These are phyloP conservation scores for Saitozyma podzolica DNA, from an alignment of 768 basidiomycete species.

Conservation along the genomic window DNA sequence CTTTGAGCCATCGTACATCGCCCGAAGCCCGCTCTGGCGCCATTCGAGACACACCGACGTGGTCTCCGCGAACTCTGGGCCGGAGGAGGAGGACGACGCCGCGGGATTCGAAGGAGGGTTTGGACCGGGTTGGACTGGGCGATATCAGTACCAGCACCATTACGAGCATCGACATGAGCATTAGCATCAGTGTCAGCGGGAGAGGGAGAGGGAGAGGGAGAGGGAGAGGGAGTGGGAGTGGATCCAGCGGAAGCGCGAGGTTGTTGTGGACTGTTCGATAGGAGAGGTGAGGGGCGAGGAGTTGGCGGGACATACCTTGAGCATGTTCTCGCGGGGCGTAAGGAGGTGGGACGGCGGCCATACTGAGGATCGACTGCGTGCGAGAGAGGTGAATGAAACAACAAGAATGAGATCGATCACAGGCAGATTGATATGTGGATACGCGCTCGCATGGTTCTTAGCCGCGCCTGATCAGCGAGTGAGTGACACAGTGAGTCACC, in stretches of 20 bases:
- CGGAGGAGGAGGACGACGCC: background rate
- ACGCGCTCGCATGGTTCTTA: too few relatives aligned
- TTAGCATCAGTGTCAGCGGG: too few relatives aligned
- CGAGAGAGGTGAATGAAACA: too few relatives aligned
- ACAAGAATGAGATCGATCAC: too few relatives aligned
- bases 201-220: too few relatives aligned
- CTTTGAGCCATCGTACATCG: slow-evolving; percentile 71
- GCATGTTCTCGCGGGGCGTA: slow-evolving; percentile 23
- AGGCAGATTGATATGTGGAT: too few relatives aligned
- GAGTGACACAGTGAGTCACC: too few relatives aligned
- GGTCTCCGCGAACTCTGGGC: slow-evolving; percentile 49
- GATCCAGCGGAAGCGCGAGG: too few relatives aligned
- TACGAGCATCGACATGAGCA: too few relatives aligned
- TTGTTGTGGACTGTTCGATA: background rate
- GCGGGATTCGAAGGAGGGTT: background rate
- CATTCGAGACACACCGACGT: slow-evolving; percentile 61
- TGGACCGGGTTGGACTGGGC: slow-evolving; percentile 8
- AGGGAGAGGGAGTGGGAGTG: too few relatives aligned
- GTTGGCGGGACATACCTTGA: slow-evolving; percentile 17
- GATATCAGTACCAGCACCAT: slow-evolving; percentile 7
- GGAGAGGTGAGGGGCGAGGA: background rate
- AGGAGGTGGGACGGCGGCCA: slow-evolving; percentile 24
- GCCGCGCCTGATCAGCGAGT: too few relatives aligned
- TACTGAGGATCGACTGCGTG: background rate
- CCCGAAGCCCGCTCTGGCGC: slow-evolving; percentile 69